Evolutionary conservation across 1,284 basidiomycete genomes (phyloP).

Genomic region (Neotropicomus parvogracilis): DNA sequence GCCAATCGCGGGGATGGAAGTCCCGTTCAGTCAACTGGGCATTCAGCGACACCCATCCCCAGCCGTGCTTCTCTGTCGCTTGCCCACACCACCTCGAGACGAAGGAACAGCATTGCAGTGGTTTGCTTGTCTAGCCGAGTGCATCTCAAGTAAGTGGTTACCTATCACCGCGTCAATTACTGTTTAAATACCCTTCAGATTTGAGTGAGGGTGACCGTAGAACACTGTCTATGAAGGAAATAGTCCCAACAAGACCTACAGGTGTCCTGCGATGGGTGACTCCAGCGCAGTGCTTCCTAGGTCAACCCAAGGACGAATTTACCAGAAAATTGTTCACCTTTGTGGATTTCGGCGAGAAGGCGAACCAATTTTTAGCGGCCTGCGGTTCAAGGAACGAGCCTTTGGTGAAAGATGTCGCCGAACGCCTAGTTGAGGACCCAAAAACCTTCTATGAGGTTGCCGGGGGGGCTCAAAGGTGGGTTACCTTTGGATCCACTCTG

Average conservation of each 20-base stretch:
- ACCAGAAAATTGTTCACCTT: slow-evolving; percentile 63
- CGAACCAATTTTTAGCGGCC: slow-evolving; percentile 77
- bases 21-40: too few relatives aligned
- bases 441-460: slow-evolving; percentile 1
- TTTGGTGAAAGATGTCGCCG: slow-evolving; percentile 38
- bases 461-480: slow-evolving; percentile 5
- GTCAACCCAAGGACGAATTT: not conserved
- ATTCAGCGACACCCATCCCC: too few relatives aligned
- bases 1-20: too few relatives aligned
- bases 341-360: slow-evolving; percentile 80
- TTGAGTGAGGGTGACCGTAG: not conserved
- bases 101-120: too few relatives aligned
- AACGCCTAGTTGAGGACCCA: slow-evolving; percentile 34
- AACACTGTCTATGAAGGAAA: slow-evolving; percentile 1
- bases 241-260: slow-evolving; percentile 5
- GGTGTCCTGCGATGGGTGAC: not conserved
- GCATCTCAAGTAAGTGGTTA: too few relatives aligned
- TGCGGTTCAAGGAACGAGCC: slow-evolving; percentile 82
- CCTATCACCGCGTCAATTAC: not conserved
- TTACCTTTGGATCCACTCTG: not conserved
- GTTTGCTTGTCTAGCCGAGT: too few relatives aligned
- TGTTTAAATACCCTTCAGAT: not conserved
- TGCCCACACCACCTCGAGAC: too few relatives aligned
- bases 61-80: too few relatives aligned
- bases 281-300: slow-evolving; percentile 8